phyloP scores from a whole-genome alignment of 202 grass and related monocot genomes.

The Brachypodium distachyon region DNA sequence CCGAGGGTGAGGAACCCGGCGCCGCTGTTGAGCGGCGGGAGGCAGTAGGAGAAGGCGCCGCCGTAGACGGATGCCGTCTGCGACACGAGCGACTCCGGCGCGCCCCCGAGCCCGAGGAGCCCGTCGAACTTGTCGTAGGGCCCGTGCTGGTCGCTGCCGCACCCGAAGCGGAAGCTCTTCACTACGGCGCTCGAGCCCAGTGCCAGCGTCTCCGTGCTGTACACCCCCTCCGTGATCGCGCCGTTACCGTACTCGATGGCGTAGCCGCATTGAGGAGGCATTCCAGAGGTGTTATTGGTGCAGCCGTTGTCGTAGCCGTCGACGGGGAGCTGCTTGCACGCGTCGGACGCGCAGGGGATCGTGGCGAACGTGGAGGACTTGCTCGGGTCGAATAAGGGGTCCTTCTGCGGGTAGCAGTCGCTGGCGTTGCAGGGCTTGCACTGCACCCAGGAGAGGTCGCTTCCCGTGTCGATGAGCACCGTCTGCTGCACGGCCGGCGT shows the following conservation, averaged over 20 bases:
- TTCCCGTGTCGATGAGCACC: constrained; percentile 41
- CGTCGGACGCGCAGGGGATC: background rate
- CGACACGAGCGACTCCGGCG: background rate
- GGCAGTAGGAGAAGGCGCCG: constrained; percentile 38
- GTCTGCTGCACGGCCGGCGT: constrained; percentile 22
- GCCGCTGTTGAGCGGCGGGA: background rate
- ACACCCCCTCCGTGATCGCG: background rate
- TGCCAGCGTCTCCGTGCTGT: constrained; percentile 10
- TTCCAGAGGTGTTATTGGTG: background rate
- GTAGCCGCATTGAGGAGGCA: constrained; percentile 1
- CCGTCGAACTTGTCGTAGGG: background rate
- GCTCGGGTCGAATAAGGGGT: constrained; percentile 26
- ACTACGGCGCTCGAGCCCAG: too few relatives aligned
- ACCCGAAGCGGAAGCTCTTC: constrained; percentile 25
- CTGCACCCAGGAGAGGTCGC: constrained; percentile 52
- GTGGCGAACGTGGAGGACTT: constrained; percentile 4
- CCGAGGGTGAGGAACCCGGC: background rate
- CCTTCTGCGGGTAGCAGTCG: constrained; percentile 25
- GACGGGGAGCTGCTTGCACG: background rate
- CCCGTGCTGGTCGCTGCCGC: constrained; percentile 12
- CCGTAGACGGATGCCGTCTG: background rate
- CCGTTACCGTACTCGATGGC: background rate
- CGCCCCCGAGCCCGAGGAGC: constrained; percentile 28
- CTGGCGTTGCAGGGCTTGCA: constrained; percentile 30
- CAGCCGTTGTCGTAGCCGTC: background rate